Evolutionary conservation across 2,329 filamentous ascomycete genomes (phyloP), one percentile per base, ranked within the genome.

Genomic region (Aspergillus pseudotamarii): DNA sequence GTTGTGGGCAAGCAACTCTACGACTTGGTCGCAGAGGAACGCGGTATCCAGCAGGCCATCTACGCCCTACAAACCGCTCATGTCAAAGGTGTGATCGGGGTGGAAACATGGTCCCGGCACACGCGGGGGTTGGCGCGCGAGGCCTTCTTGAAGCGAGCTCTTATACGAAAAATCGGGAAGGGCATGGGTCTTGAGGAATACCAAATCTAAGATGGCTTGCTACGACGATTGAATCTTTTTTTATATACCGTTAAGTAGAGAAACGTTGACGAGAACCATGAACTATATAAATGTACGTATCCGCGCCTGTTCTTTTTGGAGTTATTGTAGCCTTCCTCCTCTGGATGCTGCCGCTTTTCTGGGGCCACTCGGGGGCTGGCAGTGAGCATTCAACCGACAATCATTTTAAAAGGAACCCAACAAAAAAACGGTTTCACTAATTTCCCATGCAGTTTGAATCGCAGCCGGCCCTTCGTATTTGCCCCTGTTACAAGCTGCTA

Each of bases 1-100:
- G 90, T 97, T 1, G 95, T 97, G 5, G 92, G 91, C 0, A 94
- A 94, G 68, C 95, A 99, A 81, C 81, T 99, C 26, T 99, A 98
- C 78, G 89, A 89, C 55, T 83, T 96, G 2, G 92, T 94, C 32
- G 93, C 93, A 1, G 95, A 99, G 75, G 94, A 97, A 79, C 86
- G 90, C 68, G 93, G 91, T 3, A 86, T 96, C 55, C 91, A 90
- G 36, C 94, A 97, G 75, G 91, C 93, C 3, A 88, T 98, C 66
- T 96, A 95, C 73, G 89, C 79, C 19, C 72, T 81, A 62, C 82
- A 81, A 64, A 75, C 76, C 51, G 82, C 76, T 16, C 73, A 82
- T 21, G 80, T 80, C 43, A 78, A 79, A 56, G 81, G 80, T 11
- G 76, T 81, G 48, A 81, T 82, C 59, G 78, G 78, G 0, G 72